Conservation (phyloP, 352 stramenopile genomes). For the Globisporangium lucens region DNA sequence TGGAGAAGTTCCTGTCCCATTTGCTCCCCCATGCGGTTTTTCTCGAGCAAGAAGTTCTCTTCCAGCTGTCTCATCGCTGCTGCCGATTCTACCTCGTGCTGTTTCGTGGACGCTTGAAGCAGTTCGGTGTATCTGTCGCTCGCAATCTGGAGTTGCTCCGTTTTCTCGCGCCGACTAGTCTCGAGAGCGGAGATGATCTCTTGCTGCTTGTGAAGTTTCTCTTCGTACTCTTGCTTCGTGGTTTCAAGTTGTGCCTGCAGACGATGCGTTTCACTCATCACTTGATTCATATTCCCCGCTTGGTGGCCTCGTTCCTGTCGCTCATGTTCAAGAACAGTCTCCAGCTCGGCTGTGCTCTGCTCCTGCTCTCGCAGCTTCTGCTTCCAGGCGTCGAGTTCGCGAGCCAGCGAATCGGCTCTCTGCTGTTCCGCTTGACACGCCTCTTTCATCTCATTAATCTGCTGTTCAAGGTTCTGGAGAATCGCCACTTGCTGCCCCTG, state of each 20-base stretch:
- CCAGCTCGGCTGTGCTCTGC: slow-evolving; percentile 24
- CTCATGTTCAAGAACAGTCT: slow-evolving; percentile 25
- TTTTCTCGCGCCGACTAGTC: slow-evolving; percentile 33
- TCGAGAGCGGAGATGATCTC: slow-evolving; percentile 39
- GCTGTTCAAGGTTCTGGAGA: slow-evolving; percentile 35
- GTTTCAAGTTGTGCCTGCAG: slow-evolving; percentile 42
- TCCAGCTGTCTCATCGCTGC: slow-evolving; percentile 48
- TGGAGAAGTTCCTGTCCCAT: slow-evolving; percentile 31
- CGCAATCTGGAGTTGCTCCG: slow-evolving; percentile 37
- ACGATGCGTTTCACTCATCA: slow-evolving; percentile 43
- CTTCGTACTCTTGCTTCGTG: slow-evolving; percentile 43
- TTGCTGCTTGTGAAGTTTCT: slow-evolving; percentile 40
- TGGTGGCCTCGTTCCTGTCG: slow-evolving; percentile 24
- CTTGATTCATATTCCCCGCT: slow-evolving; percentile 29
- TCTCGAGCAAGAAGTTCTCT: slow-evolving; percentile 49
- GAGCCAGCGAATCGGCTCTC: slow-evolving; percentile 32
- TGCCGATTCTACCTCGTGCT: slow-evolving; percentile 35
- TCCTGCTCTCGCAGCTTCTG: slow-evolving; percentile 36
- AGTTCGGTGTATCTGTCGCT: slow-evolving; percentile 25
- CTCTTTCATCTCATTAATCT: slow-evolving; percentile 43
- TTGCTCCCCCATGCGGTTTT: slow-evolving; percentile 35
- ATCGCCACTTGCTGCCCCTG: slow-evolving; percentile 31
- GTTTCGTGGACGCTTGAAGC: slow-evolving; percentile 30
- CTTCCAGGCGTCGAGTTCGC: slow-evolving; percentile 35
- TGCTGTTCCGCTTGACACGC: slow-evolving; percentile 33